phyloP scores from a whole-genome alignment of 495 filamentous ascomycete species.

The Penicillium soppii region DNA sequence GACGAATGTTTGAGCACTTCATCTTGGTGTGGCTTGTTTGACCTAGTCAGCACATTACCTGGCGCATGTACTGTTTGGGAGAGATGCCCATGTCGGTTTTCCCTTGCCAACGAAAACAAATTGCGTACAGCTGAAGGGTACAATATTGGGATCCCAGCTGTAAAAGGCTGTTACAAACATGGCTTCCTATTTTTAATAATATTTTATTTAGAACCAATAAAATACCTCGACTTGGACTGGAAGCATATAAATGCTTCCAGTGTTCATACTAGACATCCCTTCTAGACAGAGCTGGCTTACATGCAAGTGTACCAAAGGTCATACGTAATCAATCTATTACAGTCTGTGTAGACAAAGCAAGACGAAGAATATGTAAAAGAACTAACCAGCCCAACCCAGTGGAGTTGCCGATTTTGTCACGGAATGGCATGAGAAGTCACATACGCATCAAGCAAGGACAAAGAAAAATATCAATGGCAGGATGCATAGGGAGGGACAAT shows the following conservation, averaged over 20 bases:
- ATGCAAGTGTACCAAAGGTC: not conserved
- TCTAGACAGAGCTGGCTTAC: too few relatives aligned
- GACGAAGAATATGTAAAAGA: conserved; percentile 5
- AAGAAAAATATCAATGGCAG: conserved; percentile 6
- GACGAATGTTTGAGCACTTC: too few relatives aligned
- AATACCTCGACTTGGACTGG: too few relatives aligned
- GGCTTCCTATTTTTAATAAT: too few relatives aligned
- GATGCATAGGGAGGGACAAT: conserved; percentile 7
- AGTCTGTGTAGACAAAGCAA: conserved; percentile 2
- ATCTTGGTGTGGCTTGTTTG: not conserved
- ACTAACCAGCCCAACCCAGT: not conserved
- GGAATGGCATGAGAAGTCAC: not conserved
- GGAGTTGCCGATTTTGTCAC: not conserved
- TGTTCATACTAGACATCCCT: too few relatives aligned
- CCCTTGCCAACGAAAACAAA: too few relatives aligned
- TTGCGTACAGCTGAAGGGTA: too few relatives aligned
- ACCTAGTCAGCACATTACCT: not conserved
- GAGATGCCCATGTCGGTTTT: too few relatives aligned
- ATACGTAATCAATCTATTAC: conserved; percentile 13
- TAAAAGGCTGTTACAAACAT: too few relatives aligned
- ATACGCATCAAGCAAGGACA: conserved; percentile 3
- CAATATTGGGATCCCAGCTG: too few relatives aligned
- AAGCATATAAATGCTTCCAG: too few relatives aligned
- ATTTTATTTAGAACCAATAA: too few relatives aligned
- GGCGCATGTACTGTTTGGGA: not conserved